Evolutionary conservation across 2,329 filamentous ascomycete genomes (phyloP), one percentile per base, ranked within the genome.

Genomic region (Trichoderma harzianum): DNA sequence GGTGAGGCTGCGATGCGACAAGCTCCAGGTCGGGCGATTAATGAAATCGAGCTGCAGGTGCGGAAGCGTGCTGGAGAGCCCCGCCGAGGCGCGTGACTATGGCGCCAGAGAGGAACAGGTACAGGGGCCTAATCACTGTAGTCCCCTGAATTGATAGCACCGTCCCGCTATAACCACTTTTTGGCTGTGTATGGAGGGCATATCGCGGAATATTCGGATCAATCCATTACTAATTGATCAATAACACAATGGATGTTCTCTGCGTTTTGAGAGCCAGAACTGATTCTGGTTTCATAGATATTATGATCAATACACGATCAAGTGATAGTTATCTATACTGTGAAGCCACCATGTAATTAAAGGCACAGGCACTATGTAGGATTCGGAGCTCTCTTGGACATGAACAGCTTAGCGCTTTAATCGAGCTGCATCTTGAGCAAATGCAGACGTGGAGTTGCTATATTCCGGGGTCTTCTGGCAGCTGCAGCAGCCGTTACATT

Each of bases 31-130:
- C 21, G 57, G 28, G 51, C 16, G 28, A 60, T 62, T 53, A 39
- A 39, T 28, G 36, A 21, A 67, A 39, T 55, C 51, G 43, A 34
- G 43, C 21, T 70, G 67, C 55, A 47, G 67, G 67, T 60, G 65
- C 32, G 34, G 53, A 47, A 36, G 65, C 21, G 66, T 47, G 47
- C 68, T 61, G 62, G 26, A 66, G 62, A 61, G 62, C 61, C 69
- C 69, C 69, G 69, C 69, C 24, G 51, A 58, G 47, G 69, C 69
- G 69, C 69, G 61, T 71, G 69, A 66, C 36, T 60, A 63, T 47
- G 53, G 69, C 61, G 32, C 36, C 18, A 43, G 12, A 28, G 57
- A 14, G 47, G 60, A 61, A 21, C 55, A 4, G 30, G 28, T 53
- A 69, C 67, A 62, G 57, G 39, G 57, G 6, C 2, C 36, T 11